Conservation (phyloP, 2,329 filamentous ascomycete genomes). For the Ceratocystis lukuohia region DNA sequence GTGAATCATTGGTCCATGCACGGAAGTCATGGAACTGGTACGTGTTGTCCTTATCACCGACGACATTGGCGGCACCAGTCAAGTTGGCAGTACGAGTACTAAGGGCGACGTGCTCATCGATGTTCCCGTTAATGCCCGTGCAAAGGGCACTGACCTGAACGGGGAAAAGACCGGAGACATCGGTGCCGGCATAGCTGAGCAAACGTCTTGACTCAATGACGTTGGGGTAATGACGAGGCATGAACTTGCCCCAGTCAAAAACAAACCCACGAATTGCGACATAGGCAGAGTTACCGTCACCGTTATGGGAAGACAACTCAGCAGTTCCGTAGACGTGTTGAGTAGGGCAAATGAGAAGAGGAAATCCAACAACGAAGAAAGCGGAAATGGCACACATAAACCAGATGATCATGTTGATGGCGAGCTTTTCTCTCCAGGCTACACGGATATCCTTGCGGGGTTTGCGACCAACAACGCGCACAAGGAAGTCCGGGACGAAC, state of each 20-base stretch:
- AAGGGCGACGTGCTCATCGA: conserved; percentile 62
- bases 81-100: conserved; percentile 71
- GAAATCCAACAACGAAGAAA: conserved; percentile 87
- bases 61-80: conserved; percentile 49
- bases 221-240: conserved; percentile 64
- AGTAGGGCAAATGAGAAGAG: conserved; percentile 74
- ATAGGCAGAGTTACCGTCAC: conserved; percentile 54
- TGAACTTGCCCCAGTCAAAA: conserved; percentile 64
- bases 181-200: conserved; percentile 69
- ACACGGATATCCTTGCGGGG: conserved; percentile 79
- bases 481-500: conserved; percentile 71
- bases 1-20: conserved; percentile 63
- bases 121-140: conserved; percentile 53
- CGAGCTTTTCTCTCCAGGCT: conserved; percentile 93
- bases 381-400: conserved; percentile 59
- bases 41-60: conserved; percentile 57
- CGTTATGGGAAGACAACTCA: conserved; percentile 63
- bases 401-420: conserved; percentile 98
- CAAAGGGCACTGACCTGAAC: conserved; percentile 90
- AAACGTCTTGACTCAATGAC: conserved; percentile 42
- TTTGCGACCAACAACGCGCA: conserved; percentile 69
- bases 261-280: conserved; percentile 79
- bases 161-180: conserved; percentile 82
- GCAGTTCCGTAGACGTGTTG: conserved; percentile 73
- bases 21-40: conserved; percentile 86